Conservation (phyloP, 2,329 filamentous ascomycete genomes). For the Cytospora leucostoma region DNA sequence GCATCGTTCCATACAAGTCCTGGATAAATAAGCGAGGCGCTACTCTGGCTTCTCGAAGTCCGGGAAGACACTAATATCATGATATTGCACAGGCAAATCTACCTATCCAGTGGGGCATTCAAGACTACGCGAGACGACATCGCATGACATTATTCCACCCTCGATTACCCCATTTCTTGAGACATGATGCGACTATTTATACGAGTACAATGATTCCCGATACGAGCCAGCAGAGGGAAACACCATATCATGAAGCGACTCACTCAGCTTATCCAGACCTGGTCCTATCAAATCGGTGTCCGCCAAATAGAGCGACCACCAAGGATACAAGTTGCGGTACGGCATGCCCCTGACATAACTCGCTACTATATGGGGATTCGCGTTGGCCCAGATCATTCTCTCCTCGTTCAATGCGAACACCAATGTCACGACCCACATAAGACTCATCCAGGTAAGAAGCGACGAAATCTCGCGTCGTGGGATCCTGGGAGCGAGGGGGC, state of each 20-base stretch:
- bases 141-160: background rate
- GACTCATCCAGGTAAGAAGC: constrained; percentile 15
- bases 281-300: constrained; percentile 30
- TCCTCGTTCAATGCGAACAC: constrained; percentile 31
- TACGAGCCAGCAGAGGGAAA: background rate
- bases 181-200: background rate
- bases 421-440: constrained; percentile 20
- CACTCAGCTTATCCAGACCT: constrained; percentile 14
- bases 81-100: background rate
- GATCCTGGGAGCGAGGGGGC: background rate
- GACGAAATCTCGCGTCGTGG: background rate
- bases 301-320: constrained; percentile 28
- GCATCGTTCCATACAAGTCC: background rate
- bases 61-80: background rate
- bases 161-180: background rate
- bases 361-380: constrained; percentile 29
- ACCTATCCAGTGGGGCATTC: background rate
- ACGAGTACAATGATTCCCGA: background rate
- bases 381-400: constrained; percentile 31
- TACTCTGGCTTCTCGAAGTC: background rate
- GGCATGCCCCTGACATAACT: constrained; percentile 30
- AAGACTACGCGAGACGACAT: background rate
- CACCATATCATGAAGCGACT: constrained; percentile 17
- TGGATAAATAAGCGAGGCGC: background rate
- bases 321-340: constrained; percentile 28